Evolutionary conservation across 768 basidiomycete species (phyloP), one percentile per base, ranked within the genome.

Genomic region (Dictyophora rubrovolvata): DNA sequence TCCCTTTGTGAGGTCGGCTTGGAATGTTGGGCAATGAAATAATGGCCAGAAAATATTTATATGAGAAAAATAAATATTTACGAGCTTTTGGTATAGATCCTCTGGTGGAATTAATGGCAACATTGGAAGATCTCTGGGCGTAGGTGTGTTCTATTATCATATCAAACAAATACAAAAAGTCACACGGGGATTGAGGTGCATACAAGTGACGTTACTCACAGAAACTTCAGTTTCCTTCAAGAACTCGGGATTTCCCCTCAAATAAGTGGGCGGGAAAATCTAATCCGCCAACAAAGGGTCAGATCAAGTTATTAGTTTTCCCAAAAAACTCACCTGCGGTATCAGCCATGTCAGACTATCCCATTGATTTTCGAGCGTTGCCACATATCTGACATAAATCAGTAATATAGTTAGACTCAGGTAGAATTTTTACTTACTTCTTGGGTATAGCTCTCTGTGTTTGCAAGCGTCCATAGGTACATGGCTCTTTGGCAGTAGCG

Each of bases 11-110:
- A 59, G 22, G 34, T 59, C 57, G n/a, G 57, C 49, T 20, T 53
- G 35, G 52, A 59, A 59, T 34, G 57, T 52, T 5, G 57, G 57
- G 18, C 21, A 33, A 52, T 59, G 57, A 17, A 59, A 51, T 3
- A 59, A 42, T 17, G 57, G 57, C 57, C 57, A 59, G 3, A 59
- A 18, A n/a, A 52, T 50, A 35, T 59, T 59, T 33, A 59, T 47
- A 20, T 42, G 23, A n/a, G 22, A 51, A 52, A 59, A 59, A 35
- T 59, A 59, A 48, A 53, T 34, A 37, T 59, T 22, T 17, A 52
- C 36, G 18, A 59, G 57, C 11, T n/a, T 52, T 33, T 51, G 33
- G 36, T 35, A 20, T 5, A 59, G 36, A 22, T 59, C 57, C 11
- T 35, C n/a, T 10, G 57, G 57, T 8, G 57, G 57, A 53, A 59